Evolutionary conservation across 768 basidiomycete species (phyloP).

Genomic region (Clitopilus passeckerianus): DNA sequence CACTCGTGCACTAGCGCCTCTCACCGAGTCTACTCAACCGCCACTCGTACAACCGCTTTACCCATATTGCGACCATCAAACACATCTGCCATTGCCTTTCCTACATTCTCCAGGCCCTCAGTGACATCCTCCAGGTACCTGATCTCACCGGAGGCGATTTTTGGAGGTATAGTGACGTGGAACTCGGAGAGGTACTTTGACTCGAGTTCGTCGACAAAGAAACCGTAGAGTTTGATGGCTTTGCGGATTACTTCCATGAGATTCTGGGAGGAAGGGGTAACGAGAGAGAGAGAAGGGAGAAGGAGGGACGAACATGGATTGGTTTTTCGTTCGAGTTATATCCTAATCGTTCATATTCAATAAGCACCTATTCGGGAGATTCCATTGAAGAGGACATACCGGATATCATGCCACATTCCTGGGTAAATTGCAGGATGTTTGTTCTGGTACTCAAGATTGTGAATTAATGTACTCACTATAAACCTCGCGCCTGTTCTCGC

Average conservation of each 20-base stretch:
- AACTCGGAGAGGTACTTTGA: conserved; percentile 29
- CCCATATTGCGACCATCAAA: conserved; percentile 3
- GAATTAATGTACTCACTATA: conserved; percentile 20
- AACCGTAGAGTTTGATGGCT: conserved; percentile 39
- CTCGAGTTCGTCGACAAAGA: conserved; percentile 26
- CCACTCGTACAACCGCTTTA: conserved; percentile 7
- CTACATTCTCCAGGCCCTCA: conserved; percentile 30
- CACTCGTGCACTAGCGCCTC: no score
- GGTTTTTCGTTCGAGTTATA: neutral
- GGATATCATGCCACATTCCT: neutral
- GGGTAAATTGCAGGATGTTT: neutral
- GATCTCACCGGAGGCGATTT: conserved; percentile 32
- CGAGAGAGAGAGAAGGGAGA: neutral
- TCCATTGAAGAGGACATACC: neutral
- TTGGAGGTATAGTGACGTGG: conserved; percentile 27
- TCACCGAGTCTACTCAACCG: neutral
- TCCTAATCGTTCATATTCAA: neutral
- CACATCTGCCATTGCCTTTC: conserved; percentile 19
- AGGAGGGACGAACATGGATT: neutral
- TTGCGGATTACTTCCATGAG: conserved; percentile 31
- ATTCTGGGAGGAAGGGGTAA: conserved; percentile 23
- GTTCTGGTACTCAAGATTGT: neutral
- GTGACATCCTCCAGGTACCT: conserved; percentile 31
- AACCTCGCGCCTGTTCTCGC: conserved; percentile 36
- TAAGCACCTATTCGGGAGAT: neutral